Conservation (phyloP, 139 green algal genomes). For the Chlamydomonas eustigma region DNA sequence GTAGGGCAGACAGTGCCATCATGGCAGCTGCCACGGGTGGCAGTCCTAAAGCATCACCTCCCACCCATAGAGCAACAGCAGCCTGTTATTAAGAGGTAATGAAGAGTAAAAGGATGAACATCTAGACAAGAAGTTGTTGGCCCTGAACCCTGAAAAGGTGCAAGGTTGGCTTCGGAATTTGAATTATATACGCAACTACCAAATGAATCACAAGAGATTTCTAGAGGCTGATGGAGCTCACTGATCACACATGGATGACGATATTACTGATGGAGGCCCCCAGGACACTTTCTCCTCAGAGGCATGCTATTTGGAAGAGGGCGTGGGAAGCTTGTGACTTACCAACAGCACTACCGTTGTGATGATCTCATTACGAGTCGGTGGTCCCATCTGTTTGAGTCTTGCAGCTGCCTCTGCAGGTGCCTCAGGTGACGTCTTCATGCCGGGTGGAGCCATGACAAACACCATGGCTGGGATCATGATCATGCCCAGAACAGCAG, state of each 20-base stretch:
- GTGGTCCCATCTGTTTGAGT: constrained; percentile 82
- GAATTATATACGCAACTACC: too few species aligned
- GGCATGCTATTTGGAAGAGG: too few species aligned
- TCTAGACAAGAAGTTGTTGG: not conserved
- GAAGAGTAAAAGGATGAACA: too few species aligned
- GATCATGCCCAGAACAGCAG: not conserved
- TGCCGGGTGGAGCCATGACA: not conserved
- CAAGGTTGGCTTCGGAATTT: not conserved
- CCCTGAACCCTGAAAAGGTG: not conserved
- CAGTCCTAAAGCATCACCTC: constrained; percentile 61
- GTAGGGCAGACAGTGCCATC: constrained; percentile 84
- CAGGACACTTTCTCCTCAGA: too few species aligned
- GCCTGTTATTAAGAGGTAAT: constrained; percentile 8
- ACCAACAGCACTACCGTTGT: constrained; percentile 59
- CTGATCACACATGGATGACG: too few species aligned
- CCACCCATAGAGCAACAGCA: constrained; percentile 67
- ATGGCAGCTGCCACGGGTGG: constrained; percentile 84
- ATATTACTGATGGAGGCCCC: too few species aligned
- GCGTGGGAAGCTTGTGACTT: too few species aligned
- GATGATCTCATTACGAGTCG: constrained; percentile 78
- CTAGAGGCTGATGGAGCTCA: too few species aligned
- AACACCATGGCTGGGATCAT: constrained; percentile 19
- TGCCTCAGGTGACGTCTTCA: constrained; percentile 53
- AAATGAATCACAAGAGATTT: too few species aligned
- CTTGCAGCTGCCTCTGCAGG: constrained; percentile 55